phyloP scores from a whole-genome alignment of 345 rosid species.

The Linum lewisii region DNA sequence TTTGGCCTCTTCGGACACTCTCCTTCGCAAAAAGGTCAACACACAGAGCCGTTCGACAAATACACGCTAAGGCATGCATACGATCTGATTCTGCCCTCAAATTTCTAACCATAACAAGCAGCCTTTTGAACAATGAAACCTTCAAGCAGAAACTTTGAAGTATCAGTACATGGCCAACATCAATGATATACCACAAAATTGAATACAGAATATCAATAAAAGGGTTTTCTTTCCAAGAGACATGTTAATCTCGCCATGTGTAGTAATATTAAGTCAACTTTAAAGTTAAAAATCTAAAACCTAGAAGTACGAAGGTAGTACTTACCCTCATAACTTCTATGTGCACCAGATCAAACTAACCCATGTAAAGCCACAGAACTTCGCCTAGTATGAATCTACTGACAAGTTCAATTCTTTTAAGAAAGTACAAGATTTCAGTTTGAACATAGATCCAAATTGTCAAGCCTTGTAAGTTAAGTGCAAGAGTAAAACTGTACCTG shows the following conservation, averaged over 20 bases:
- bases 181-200: background rate
- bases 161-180: constrained; percentile 1
- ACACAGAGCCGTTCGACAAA: constrained; percentile 95
- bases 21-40: constrained; percentile 96
- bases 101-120: constrained; percentile 95
- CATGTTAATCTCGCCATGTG: background rate
- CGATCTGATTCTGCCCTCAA: constrained; percentile 97
- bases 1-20: constrained; percentile 95
- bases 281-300: background rate
- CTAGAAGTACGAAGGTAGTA: background rate
- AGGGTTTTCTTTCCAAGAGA: background rate
- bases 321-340: background rate
- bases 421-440: background rate
- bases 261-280: background rate
- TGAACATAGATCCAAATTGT: too few relatives aligned
- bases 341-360: background rate
- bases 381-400: background rate
- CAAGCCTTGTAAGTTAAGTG: too few relatives aligned
- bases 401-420: background rate
- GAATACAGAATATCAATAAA: background rate
- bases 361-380: background rate
- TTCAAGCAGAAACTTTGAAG: constrained; percentile 24
- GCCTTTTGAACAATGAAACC: constrained; percentile 90
- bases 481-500: constrained; percentile 39
- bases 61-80: constrained; percentile 97